Evolutionary conservation across 2,329 filamentous ascomycete genomes (phyloP), one percentile per base, ranked within the genome.

Genomic region (Nigrospora sphaerica): DNA sequence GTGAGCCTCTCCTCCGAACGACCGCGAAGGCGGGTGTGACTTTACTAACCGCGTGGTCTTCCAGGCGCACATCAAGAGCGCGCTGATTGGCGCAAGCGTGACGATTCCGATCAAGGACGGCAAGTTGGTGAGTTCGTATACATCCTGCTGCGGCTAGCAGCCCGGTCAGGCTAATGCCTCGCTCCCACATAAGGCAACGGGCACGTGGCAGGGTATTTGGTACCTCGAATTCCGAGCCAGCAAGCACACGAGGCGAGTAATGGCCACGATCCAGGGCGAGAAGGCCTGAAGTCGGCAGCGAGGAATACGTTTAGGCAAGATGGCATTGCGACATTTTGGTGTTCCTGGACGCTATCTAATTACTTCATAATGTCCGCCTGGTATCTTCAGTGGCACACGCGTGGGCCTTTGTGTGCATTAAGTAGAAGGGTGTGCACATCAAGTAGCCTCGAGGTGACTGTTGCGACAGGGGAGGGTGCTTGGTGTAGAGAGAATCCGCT

Each of bases 211-310:
- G 59, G 81, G 93, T 0, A 92, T 97, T 49, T 97, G 88, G 87
- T 95, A 95, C 65, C 70, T 96, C 53, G 93, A 97, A 68, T 97
- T 97, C 64, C 77, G 92, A 47, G 78, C 74, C 11, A 72, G 72
- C 55, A 88, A 81, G 67, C 91, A 96, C 67, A 74, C 80, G 52
- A 79, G 93, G 59, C 86, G 82, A 62, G 79, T 97, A 12, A 84
- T 98, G 51, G 92, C 92, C 45, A 97, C 93, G 2, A 95, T 97
- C 51, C 91, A 97, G 66, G 93, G 92, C 38, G 87, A 96, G 71
- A 82, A 82, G 64, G 70, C 70, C 45, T 72, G 53, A 60, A 28
- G 31, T 4, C n/a, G 3, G 23, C 23, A 28, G 23, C 23, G 6
- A 28, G 23, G 10, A 28, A 28, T 28, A 28, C 23, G 10, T 6